Percentiles rank a stretch among this genome's conserved stretches.
These are phyloP conservation scores for Blumeria graminis DNA, from an alignment of 2,329 filamentous ascomycete genomes.

Conservation along the genomic window DNA sequence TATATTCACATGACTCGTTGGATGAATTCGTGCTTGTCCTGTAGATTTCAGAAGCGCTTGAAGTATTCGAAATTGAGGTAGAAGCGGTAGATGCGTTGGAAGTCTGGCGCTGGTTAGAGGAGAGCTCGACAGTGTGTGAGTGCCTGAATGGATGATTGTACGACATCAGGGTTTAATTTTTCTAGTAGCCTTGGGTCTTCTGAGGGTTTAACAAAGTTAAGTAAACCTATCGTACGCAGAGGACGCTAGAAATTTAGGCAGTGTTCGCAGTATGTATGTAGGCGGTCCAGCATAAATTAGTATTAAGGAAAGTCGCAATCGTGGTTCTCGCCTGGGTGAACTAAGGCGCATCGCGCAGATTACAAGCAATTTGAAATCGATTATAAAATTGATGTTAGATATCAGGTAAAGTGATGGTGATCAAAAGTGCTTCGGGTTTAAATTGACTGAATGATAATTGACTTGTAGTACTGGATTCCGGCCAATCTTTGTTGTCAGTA, in stretches of 20 bases:
- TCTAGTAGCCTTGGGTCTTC: constrained; percentile 3
- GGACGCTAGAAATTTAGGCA: constrained; percentile 3
- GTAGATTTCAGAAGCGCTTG: constrained; percentile 28
- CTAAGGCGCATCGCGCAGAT: constrained; percentile 9
- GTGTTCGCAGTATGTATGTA: constrained; percentile 7
- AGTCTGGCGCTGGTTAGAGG: constrained; percentile 27
- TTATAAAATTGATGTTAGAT: not conserved
- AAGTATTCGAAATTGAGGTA: constrained; percentile 35
- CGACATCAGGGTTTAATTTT: constrained; percentile 22
- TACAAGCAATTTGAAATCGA: constrained; percentile 3
- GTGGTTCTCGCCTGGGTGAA: constrained; percentile 4
- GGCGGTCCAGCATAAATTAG: constrained; percentile 2
- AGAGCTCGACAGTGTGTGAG: constrained; percentile 25
- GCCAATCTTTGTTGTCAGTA: not conserved
- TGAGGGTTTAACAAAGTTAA: constrained; percentile 4
- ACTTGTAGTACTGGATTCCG: not conserved
- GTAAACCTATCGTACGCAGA: constrained; percentile 8
- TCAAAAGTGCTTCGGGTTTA: constrained; percentile 2
- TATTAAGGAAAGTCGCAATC: constrained; percentile 4
- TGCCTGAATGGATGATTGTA: constrained; percentile 34
- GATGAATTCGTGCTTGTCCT: constrained; percentile 49
- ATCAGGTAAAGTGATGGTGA: not conserved
- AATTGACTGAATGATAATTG: too few relatives aligned
- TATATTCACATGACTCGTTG: constrained; percentile 36
- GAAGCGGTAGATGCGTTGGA: constrained; percentile 50